Conservation (phyloP, 441 rosid genomes). For the Syzygium syzygioides region DNA sequence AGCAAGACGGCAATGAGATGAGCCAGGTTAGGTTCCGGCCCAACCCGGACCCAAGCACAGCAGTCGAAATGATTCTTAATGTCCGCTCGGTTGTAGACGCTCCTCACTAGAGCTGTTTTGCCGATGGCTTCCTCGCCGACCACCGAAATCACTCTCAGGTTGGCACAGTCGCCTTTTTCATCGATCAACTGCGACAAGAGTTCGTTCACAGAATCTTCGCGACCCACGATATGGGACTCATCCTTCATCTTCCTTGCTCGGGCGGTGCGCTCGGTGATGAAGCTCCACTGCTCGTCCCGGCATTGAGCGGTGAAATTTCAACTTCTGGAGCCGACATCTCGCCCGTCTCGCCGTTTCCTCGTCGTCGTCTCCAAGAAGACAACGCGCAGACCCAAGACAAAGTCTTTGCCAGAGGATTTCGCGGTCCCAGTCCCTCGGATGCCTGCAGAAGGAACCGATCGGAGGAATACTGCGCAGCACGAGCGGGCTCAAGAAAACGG, state of each 20-base stretch:
- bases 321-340: not conserved
- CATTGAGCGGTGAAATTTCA: not conserved
- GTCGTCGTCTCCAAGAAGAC: not conserved
- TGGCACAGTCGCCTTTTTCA: not conserved
- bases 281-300: not conserved
- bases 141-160: not conserved
- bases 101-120: not conserved
- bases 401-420: not conserved
- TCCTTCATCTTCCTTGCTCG: not conserved
- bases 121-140: not conserved
- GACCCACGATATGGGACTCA: not conserved
- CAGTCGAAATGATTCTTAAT: not conserved
- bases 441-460: not conserved
- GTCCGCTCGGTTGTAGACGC: not conserved
- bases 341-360: not conserved
- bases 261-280: not conserved
- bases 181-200: not conserved
- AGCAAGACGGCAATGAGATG: not conserved
- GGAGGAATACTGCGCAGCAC: fast-evolving
- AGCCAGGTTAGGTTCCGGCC: not conserved
- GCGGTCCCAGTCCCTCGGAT: not conserved
- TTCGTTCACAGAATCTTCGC: not conserved
- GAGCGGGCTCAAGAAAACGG: not conserved
- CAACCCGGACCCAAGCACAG: not conserved
- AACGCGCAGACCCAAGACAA: not conserved